Conservation (phyloP, 805 yeast genomes). For the Saccharomyces mikatae region DNA sequence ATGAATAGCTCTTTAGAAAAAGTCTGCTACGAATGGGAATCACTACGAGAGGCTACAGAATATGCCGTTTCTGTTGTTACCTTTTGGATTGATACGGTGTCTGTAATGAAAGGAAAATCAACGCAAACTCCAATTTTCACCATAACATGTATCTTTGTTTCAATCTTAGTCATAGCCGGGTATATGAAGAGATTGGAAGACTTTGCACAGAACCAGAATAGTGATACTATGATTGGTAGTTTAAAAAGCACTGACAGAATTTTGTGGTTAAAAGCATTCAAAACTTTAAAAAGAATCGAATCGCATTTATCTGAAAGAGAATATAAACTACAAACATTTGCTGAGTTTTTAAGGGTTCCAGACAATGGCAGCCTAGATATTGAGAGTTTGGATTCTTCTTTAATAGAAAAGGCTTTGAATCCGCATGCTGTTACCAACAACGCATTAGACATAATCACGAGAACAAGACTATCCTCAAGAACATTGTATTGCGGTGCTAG, state of each 20-base stretch:
- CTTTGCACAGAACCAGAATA: conserved; percentile 10
- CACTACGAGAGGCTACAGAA: conserved; percentile 52
- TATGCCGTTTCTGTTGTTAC: conserved; percentile 53
- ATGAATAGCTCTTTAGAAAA: conserved; percentile 48
- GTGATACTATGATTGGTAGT: conserved; percentile 13
- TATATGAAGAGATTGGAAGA: conserved; percentile 13
- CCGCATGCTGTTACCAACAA: conserved; percentile 36
- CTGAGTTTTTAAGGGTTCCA: conserved; percentile 50
- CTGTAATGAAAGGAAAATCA: conserved; percentile 43
- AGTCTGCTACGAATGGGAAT: conserved; percentile 48
- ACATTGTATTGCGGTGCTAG: conserved; percentile 62
- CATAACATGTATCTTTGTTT: conserved; percentile 56
- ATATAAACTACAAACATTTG: conserved; percentile 42
- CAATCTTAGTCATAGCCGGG: conserved; percentile 55
- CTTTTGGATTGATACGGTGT: conserved; percentile 64
- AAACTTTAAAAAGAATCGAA: conserved; percentile 53
- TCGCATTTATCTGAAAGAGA: conserved; percentile 45
- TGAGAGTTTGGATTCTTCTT: conserved; percentile 38
- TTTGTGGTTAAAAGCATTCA: conserved; percentile 58
- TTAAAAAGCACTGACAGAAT: conserved; percentile 47
- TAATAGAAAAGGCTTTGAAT: conserved; percentile 40
- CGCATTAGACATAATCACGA: conserved; percentile 40
- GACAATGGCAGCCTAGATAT: conserved; percentile 56
- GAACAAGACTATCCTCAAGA: conserved; percentile 44
- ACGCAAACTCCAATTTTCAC: conserved; percentile 58